Percentiles rank a stretch among this genome's conserved stretches.
Conservation (phyloP, 2,329 filamentous ascomycete species). For the Fusarium albidum region DNA sequence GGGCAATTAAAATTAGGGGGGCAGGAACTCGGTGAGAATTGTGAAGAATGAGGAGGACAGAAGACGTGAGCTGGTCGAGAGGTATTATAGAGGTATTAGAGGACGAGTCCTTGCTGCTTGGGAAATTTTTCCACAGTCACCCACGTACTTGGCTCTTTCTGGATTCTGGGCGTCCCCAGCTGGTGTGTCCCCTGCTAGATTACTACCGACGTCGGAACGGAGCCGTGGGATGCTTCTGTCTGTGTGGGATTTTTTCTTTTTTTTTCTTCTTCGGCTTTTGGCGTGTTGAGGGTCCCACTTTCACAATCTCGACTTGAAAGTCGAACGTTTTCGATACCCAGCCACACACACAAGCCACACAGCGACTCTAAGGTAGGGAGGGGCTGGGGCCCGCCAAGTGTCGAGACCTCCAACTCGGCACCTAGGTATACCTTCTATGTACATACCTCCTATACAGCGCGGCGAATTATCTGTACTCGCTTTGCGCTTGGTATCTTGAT, state of each 20-base stretch:
- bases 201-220: constrained; percentile 40
- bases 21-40: constrained; percentile 12
- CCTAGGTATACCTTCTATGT: too few relatives aligned
- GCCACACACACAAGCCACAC: constrained; percentile 6
- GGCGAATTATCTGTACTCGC: too few relatives aligned
- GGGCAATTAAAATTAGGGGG: constrained; percentile 6
- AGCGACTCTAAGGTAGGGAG: too few relatives aligned
- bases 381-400: too few relatives aligned
- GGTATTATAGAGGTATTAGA: too few relatives aligned
- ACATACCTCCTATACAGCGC: too few relatives aligned
- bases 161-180: constrained; percentile 12
- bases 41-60: constrained; percentile 7
- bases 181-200: constrained; percentile 31
- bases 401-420: too few relatives aligned
- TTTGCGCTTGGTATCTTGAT: too few relatives aligned
- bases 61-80: constrained; percentile 25
- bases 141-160: constrained; percentile 32
- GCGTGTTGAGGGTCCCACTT: constrained; percentile 7
- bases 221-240: constrained; percentile 20
- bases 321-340: neutral
- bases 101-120: constrained; percentile 15
- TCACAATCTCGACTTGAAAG: neutral
- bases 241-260: constrained; percentile 24
- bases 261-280: constrained; percentile 10
- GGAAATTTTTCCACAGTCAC: constrained; percentile 39